phyloP scores from a whole-genome alignment of 768 basidiomycete genomes.

The Suillus tomentosus region DNA sequence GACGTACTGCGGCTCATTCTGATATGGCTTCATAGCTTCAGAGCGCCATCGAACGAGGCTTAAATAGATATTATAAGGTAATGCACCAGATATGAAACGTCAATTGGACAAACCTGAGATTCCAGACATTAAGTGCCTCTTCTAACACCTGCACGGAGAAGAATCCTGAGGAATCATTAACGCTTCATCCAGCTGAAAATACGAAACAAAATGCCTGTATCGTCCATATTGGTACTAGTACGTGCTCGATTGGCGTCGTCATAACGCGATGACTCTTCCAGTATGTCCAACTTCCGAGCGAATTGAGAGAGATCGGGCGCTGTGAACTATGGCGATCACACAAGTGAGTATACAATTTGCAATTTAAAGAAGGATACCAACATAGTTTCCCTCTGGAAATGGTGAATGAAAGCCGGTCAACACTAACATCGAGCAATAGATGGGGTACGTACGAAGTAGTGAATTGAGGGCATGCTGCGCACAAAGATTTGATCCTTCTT shows the following conservation, averaged over 20 bases:
- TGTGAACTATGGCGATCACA: conserved; percentile 56
- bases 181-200: neutral
- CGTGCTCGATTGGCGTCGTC: conserved; percentile 45
- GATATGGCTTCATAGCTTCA: conserved; percentile 77
- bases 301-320: conserved; percentile 79
- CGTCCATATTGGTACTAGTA: conserved; percentile 84
- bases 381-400: conserved; percentile 48
- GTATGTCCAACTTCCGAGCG: conserved; percentile 63
- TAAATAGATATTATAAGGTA: conserved; percentile 18
- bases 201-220: conserved; percentile 58
- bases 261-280: conserved; percentile 55
- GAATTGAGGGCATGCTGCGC: conserved; percentile 87
- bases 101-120: conserved; percentile 58
- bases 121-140: conserved; percentile 82
- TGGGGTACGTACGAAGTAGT: conserved; percentile 57
- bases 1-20: conserved; percentile 73
- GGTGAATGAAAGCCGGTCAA: conserved; percentile 25
- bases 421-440: conserved; percentile 32
- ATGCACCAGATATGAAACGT: conserved; percentile 7
- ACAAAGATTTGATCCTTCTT: conserved; percentile 79
- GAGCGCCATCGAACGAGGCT: conserved; percentile 86
- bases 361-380: conserved; percentile 32
- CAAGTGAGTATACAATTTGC: conserved; percentile 12
- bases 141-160: conserved; percentile 92
- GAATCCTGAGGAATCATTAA: conserved; percentile 55